Conservation (phyloP, 176 grass and related monocot genomes). For the Triticum aestivum region IWGSC_CS_RefSeq_v2.1 NC_057809.1:562240493-562240992, state of each 20-base stretch:
- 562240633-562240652: constrained; percentile 9
- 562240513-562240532: constrained; percentile 61
- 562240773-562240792: constrained; percentile 98
- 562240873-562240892: background rate
- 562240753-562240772: constrained; percentile 98
- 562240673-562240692: background rate
- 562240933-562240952: constrained; percentile 2
- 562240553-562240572: constrained; percentile 76
- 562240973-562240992: background rate
- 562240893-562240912: background rate
- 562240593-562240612: constrained; percentile 98
- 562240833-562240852: background rate
- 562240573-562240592: constrained; percentile 89
- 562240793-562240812: constrained; percentile 62
- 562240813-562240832: background rate
- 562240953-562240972: background rate
- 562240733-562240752: constrained; percentile 86
- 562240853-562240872: constrained; percentile 13
- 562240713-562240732: constrained; percentile 50
- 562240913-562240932: background rate
- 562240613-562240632: constrained; percentile 96
- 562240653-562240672: background rate
- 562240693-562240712: constrained; percentile 18
- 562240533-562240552: constrained; percentile 58
- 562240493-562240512: constrained; percentile 96